Evolutionary conservation across 495 filamentous ascomycete genomes (phyloP).

Genomic region (Penicillium robsamsonii): DNA sequence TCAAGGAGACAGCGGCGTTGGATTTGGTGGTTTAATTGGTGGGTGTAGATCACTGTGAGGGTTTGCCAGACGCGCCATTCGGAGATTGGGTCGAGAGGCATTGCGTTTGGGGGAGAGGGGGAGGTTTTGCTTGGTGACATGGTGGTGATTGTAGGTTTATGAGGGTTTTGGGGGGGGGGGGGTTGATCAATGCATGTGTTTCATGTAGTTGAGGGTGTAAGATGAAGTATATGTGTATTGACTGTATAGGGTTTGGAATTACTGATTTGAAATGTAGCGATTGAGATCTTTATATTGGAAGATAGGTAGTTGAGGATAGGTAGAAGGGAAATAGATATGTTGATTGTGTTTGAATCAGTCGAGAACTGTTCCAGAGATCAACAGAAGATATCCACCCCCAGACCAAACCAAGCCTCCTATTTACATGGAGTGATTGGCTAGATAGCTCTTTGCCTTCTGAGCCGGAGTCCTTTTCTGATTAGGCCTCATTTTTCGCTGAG

Average conservation of each 20-base stretch:
- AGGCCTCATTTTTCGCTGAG: background rate
- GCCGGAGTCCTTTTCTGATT: background rate
- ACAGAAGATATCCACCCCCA: background rate
- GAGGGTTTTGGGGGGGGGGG: no score
- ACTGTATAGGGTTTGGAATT: background rate
- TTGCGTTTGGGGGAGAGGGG: background rate
- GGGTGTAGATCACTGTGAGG: conserved; percentile 23
- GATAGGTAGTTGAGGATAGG: background rate
- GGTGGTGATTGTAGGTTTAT: background rate
- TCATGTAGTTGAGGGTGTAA: background rate
- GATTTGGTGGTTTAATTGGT: conserved; percentile 30
- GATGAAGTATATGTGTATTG: background rate
- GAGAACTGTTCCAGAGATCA: background rate
- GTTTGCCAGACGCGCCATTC: conserved; percentile 29
- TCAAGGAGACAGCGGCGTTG: conserved; percentile 28
- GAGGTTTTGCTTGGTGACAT: background rate
- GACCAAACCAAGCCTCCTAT: background rate
- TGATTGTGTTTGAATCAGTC: background rate
- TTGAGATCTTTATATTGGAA: background rate
- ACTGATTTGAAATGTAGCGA: background rate
- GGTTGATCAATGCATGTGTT: background rate
- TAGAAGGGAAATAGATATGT: background rate
- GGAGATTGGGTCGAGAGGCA: conserved; percentile 21
- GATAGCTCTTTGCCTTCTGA: background rate
- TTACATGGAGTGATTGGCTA: background rate